These are phyloP conservation scores for Vitellaria paradoxa DNA, from an alignment of 179 eudicot species.

Conservation along the genomic window DNA sequence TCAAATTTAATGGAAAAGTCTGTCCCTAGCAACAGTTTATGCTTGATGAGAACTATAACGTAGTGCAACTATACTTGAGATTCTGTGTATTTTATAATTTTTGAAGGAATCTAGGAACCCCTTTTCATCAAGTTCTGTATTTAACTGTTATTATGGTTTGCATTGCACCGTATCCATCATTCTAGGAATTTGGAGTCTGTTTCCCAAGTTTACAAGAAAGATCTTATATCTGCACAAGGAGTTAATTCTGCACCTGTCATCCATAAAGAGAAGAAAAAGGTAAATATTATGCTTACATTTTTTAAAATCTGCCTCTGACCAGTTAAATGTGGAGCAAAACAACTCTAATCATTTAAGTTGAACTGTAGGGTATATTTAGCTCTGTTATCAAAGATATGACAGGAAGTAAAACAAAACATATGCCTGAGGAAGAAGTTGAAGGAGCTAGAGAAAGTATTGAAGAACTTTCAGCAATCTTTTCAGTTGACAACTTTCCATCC, in stretches of 20 bases:
- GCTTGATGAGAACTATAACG: no score
- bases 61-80: background rate
- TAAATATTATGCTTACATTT: constrained; percentile 13
- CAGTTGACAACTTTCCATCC: constrained; percentile 61
- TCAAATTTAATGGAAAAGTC: background rate
- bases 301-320: background rate
- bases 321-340: constrained; percentile 1
- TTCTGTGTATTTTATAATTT: background rate
- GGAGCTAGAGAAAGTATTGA: constrained; percentile 47
- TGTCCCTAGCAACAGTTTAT: background rate
- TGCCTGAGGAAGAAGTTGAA: constrained; percentile 39
- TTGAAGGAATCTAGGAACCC: background rate
- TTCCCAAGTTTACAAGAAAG: constrained; percentile 56
- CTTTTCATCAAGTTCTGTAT: background rate
- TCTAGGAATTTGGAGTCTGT: constrained; percentile 60
- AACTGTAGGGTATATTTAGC: constrained; percentile 72
- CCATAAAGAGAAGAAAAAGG: constrained; percentile 95
- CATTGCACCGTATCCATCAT: background rate
- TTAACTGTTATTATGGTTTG: background rate
- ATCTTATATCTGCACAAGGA: constrained; percentile 40
- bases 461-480: constrained; percentile 59
- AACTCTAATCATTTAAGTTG: constrained; percentile 4
- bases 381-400: constrained; percentile 65
- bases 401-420: constrained; percentile 49
- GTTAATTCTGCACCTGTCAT: constrained; percentile 35